Evolutionary conservation across 306 rosid species (phyloP).

Genomic region (Malus sieversii): DNA sequence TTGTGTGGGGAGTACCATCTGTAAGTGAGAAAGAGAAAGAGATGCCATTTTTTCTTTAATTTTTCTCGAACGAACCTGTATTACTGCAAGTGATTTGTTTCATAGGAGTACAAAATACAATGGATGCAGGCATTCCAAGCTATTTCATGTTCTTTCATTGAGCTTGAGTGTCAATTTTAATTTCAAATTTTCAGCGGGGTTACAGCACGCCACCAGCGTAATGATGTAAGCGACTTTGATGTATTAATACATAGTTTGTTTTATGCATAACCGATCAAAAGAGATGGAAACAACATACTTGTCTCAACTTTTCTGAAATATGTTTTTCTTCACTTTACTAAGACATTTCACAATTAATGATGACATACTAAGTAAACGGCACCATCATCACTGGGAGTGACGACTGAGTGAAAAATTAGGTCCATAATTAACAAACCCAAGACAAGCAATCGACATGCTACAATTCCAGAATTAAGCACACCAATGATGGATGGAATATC

Average conservation of each 20-base stretch:
- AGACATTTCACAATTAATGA: too few species aligned
- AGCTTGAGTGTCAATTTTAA: not conserved
- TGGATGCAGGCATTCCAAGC: not conserved
- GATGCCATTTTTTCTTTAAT: not conserved
- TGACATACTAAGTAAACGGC: too few species aligned
- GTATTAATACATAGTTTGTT: not conserved
- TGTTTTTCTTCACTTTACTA: too few species aligned
- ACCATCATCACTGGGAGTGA: too few species aligned
- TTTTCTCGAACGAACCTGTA: not conserved
- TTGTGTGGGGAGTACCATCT: not conserved
- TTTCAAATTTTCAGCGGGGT: not conserved
- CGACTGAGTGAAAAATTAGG: too few species aligned
- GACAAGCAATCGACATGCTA: too few species aligned
- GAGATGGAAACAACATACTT: too few species aligned
- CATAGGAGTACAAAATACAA: not conserved
- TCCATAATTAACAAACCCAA: too few species aligned
- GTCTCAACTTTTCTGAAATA: too few species aligned
- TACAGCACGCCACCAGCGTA: not conserved
- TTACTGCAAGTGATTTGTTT: not conserved
- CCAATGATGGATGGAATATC: too few species aligned
- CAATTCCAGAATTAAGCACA: too few species aligned
- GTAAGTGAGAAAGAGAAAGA: constrained; percentile 4
- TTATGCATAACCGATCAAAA: too few species aligned
- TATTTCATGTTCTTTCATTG: not conserved
- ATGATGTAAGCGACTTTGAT: not conserved